Percentiles rank a stretch among this genome's conserved stretches.
Conservation (phyloP, 164 flowering plant genomes). For the Tinospora cordifolia region DNA sequence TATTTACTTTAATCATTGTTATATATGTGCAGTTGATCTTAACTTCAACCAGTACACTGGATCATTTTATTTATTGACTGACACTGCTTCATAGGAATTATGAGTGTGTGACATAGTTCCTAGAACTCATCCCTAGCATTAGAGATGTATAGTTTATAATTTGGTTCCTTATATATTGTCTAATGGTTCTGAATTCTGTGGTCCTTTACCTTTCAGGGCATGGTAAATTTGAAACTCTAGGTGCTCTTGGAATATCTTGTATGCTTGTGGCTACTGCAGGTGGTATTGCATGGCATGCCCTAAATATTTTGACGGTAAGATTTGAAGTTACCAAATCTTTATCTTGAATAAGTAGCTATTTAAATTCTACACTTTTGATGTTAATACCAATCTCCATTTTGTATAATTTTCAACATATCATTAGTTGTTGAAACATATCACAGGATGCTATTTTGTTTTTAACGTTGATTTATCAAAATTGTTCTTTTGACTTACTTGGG, state of each 20-base stretch:
- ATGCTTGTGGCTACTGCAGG: conserved; percentile 89
- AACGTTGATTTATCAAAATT: not conserved
- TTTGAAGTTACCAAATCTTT: not conserved
- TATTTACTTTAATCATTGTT: too few relatives aligned
- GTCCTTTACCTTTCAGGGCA: conserved; percentile 54
- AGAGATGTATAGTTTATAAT: not conserved
- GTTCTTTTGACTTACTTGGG: not conserved
- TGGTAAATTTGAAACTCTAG: conserved; percentile 94
- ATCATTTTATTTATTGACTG: too few relatives aligned
- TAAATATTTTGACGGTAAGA: conserved; percentile 60
- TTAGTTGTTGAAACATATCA: not conserved
- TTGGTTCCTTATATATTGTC: not conserved
- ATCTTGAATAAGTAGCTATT: not conserved
- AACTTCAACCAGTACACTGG: too few relatives aligned
- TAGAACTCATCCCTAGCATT: too few relatives aligned
- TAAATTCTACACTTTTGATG: not conserved
- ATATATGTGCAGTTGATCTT: too few relatives aligned
- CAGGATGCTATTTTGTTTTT: not conserved
- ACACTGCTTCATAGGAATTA: too few relatives aligned
- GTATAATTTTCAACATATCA: not conserved
- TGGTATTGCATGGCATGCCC: conserved; percentile 94
- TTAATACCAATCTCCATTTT: not conserved
- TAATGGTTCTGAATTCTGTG: not conserved
- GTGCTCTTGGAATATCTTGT: conserved; percentile 92
- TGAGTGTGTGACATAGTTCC: too few relatives aligned